phyloP scores from a whole-genome alignment of 1,284 basidiomycete genomes.

The Somion occarium region DNA sequence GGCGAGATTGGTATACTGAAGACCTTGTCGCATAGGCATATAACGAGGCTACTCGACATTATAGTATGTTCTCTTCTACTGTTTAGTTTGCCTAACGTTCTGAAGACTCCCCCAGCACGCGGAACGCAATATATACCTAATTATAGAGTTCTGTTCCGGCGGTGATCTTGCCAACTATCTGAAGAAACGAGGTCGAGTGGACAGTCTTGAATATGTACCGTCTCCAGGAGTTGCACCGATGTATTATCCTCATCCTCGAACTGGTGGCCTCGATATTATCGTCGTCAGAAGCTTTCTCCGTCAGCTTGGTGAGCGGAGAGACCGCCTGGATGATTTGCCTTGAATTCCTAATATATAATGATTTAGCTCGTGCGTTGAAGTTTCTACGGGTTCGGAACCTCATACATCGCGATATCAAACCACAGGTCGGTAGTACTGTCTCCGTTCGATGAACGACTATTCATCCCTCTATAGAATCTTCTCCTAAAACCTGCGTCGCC shows the following conservation, averaged over 20 bases:
- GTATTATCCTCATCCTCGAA: conserved; percentile 87
- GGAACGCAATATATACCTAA: conserved; percentile 91
- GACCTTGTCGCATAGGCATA: conserved; percentile 88
- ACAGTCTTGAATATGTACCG: conserved; percentile 78
- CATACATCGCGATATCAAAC: conserved; percentile 97
- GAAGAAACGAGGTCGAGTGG: conserved; percentile 86
- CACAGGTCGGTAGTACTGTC: conserved; percentile 54
- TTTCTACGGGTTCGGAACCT: conserved; percentile 88
- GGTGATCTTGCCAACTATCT: conserved; percentile 97
- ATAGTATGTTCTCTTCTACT: conserved; percentile 47
- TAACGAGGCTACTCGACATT: conserved; percentile 92
- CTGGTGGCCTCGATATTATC: conserved; percentile 87
- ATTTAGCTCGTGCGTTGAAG: conserved; percentile 81
- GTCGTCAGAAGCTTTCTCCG: conserved; percentile 92
- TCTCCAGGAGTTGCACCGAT: conserved; percentile 61
- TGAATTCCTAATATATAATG: too few relatives aligned
- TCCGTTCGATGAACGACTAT: not conserved
- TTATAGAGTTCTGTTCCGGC: conserved; percentile 97
- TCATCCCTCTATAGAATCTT: conserved; percentile 60
- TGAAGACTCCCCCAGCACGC: conserved; percentile 65
- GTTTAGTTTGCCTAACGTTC: conserved; percentile 1
- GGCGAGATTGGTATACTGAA: conserved; percentile 98
- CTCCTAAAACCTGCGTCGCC: conserved; percentile 81
- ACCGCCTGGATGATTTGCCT: too few relatives aligned
- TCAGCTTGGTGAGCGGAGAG: conserved; percentile 93